phyloP scores from a whole-genome alignment of 208 protist genomes.

The Herpetomonas tarakana region DNA sequence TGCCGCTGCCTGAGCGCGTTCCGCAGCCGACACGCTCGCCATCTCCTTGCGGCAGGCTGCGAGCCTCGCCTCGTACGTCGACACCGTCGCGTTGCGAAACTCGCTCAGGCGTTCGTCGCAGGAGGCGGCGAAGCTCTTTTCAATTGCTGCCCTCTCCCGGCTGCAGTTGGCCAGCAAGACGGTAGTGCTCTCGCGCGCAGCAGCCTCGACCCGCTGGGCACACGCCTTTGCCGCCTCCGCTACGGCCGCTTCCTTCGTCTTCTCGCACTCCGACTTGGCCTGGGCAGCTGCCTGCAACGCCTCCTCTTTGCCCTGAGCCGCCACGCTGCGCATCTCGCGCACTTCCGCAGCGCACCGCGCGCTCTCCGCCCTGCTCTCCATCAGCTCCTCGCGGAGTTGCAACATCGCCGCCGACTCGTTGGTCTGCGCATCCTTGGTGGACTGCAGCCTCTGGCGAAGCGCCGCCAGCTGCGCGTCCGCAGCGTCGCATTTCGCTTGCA shows the following conservation, averaged over 20 bases:
- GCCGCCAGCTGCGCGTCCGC: neutral
- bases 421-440: neutral
- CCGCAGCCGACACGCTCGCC: too few relatives aligned
- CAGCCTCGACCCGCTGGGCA: neutral
- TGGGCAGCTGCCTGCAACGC: too few relatives aligned
- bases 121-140: neutral
- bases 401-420: neutral
- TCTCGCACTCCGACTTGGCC: neutral
- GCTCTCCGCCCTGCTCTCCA: neutral
- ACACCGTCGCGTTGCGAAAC: neutral
- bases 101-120: neutral
- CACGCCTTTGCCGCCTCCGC: neutral
- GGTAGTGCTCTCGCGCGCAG: neutral
- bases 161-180: conserved; percentile 6
- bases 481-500: neutral
- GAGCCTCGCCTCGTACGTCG: neutral
- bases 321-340: too few relatives aligned
- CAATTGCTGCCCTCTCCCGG: neutral
- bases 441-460: neutral
- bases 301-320: too few relatives aligned
- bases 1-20: too few relatives aligned
- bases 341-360: too few relatives aligned
- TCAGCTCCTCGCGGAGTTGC: neutral
- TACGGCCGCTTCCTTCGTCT: neutral
- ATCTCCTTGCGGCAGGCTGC: neutral